Conservation (phyloP, 2,329 filamentous ascomycete species). For the Aspergillus ochraceoroseus region DNA sequence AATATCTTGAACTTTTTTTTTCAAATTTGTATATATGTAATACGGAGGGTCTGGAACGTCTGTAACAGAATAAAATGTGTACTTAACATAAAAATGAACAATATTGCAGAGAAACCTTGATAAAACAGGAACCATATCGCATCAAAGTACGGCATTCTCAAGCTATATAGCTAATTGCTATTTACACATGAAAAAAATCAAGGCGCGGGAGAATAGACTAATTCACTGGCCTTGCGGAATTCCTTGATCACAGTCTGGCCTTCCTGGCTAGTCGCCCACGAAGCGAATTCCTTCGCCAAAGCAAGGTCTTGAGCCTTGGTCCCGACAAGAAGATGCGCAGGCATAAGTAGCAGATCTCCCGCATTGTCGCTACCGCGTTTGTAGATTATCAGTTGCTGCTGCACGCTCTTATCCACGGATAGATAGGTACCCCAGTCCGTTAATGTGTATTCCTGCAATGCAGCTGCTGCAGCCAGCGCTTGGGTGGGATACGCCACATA, state of each 20-base stretch:
- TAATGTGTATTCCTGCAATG: slow-evolving; percentile 46
- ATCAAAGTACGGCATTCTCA: too few species aligned
- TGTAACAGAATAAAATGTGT: background rate
- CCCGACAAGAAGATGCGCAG: slow-evolving; percentile 43
- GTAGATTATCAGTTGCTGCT: slow-evolving; percentile 33
- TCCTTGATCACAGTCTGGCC: slow-evolving; percentile 37
- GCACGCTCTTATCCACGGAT: slow-evolving; percentile 34
- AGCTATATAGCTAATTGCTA: too few species aligned
- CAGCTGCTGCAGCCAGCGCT: slow-evolving; percentile 42
- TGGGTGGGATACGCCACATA: slow-evolving; percentile 46
- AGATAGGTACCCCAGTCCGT: slow-evolving; percentile 47
- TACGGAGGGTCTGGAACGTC: background rate
- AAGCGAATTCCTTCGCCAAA: slow-evolving; percentile 37
- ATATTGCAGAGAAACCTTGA: too few species aligned
- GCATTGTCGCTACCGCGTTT: slow-evolving; percentile 33
- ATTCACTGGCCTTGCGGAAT: slow-evolving; percentile 39
- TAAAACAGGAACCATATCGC: too few species aligned
- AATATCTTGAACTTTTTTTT: too few species aligned
- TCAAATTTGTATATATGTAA: too few species aligned
- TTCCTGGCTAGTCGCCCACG: slow-evolving; percentile 37
- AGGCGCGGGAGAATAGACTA: slow-evolving; percentile 39
- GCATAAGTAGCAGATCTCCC: slow-evolving; percentile 42
- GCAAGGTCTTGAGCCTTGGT: slow-evolving; percentile 33
- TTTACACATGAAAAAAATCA: background rate
- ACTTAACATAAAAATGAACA: too few species aligned